Evolutionary conservation across 768 basidiomycete genomes (phyloP).

Genomic region (Polyporus arcularius): DNA sequence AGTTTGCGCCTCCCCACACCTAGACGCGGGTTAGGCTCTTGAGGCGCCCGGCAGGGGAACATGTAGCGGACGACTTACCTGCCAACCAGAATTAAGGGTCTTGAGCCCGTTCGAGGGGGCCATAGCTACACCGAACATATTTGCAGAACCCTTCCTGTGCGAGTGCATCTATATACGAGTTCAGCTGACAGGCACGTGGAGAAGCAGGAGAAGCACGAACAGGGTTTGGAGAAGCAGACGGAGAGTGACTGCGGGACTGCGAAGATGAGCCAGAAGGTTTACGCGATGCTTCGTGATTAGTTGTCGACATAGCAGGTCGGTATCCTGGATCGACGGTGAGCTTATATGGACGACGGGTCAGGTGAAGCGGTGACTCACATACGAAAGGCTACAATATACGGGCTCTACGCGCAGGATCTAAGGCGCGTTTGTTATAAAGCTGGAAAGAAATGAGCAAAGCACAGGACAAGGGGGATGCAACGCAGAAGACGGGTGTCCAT

Average conservation of each 20-base stretch:
- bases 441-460: slow-evolving; percentile 11
- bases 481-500: slow-evolving; percentile 2
- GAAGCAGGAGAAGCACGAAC: slow-evolving; percentile 46
- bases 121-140: slow-evolving; percentile 57
- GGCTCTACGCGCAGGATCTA: slow-evolving; percentile 6
- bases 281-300: slow-evolving; percentile 43
- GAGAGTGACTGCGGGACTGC: slow-evolving; percentile 63
- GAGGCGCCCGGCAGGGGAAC: slow-evolving; percentile 3
- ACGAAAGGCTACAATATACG: slow-evolving; percentile 20
- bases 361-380: slow-evolving; percentile 19
- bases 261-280: slow-evolving; percentile 74
- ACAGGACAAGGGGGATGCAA: neutral
- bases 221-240: slow-evolving; percentile 58
- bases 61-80: slow-evolving; percentile 44
- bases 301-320: slow-evolving; percentile 28
- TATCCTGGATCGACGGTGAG: slow-evolving; percentile 9
- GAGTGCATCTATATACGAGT: slow-evolving; percentile 10
- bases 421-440: slow-evolving; percentile 16
- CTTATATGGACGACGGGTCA: slow-evolving; percentile 14
- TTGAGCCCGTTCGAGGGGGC: slow-evolving; percentile 50
- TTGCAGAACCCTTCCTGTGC: slow-evolving; percentile 49
- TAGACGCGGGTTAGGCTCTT: slow-evolving; percentile 30
- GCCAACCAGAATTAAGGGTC: slow-evolving; percentile 63
- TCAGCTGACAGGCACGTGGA: slow-evolving; percentile 20
- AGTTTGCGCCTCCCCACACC: slow-evolving; percentile 60